Base-by-base conservation (phyloP, 257 asterid genomes). In the Przewalskia tangutica region DNA sequence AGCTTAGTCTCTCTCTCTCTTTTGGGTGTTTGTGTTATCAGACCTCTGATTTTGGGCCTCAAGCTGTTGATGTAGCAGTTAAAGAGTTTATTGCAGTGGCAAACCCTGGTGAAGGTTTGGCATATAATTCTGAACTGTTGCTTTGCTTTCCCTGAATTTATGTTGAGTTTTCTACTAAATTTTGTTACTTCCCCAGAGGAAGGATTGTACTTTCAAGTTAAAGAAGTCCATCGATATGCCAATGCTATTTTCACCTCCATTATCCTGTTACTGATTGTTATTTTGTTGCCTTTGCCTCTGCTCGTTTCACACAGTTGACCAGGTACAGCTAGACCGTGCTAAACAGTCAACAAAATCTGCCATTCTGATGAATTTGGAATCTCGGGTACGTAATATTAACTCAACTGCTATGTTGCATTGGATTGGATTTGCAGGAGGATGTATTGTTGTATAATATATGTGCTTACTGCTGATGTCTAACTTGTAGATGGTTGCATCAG, bases 301-400 rank as follows among this genome's bases (percentile, higher is more conserved):
- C 40, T 54, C 46, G 23, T 73, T 82, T 87, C 67, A 63, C 46
- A 86, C 93, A 92, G 98, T 94, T 83, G 90, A 90, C 82, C 87
- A 84, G 64, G 83, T 83, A 20, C 94, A 95, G 89, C 90, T 95
- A 70, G 84, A 87, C 66, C 97, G 98, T 81, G 99, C 99, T 54
- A 95, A 95, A 84, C 94, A 89, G 86, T 67, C 98, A 12, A 92
- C 98, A 2, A 92, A 85, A 85, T 90, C 97, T 68, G 95, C 97
- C 89, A 95, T 94, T 88, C 90, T 95, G 84, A 95, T 95, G 99
- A 94, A 94, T 88, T 92, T 95, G 27, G 98, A 95, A 91, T 95
- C 98, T 78, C 92, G 97, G 87, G 99, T 91, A 95, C 71, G 92
- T 78, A 62, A 53, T 34, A 53, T 16, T 77, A 2, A 87, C 56